Percentiles rank a stretch among this genome's conserved stretches.
These are phyloP conservation scores for Pythium coloratum DNA, from an alignment of 352 stramenopile species.

Conservation along the genomic window DNA sequence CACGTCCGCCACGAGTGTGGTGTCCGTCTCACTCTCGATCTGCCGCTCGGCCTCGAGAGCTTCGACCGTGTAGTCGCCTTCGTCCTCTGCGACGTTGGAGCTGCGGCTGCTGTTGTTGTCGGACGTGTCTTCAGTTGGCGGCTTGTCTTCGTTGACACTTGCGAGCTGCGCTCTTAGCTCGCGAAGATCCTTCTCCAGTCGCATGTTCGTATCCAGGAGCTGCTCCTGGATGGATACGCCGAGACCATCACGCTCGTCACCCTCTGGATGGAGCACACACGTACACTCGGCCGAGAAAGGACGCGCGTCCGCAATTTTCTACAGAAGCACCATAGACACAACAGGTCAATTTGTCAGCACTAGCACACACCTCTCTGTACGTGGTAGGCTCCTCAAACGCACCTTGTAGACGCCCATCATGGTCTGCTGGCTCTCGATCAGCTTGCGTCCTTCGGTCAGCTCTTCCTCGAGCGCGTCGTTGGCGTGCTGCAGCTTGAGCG, in stretches of 20 bases:
- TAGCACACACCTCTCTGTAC: too few species aligned
- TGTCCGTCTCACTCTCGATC: constrained; percentile 8
- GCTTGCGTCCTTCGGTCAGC: constrained; percentile 55
- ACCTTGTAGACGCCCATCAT: constrained; percentile 32
- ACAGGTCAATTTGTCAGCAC: background rate
- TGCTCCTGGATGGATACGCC: constrained; percentile 24
- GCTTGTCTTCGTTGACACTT: background rate
- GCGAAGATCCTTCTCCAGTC: constrained; percentile 19
- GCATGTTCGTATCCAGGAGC: constrained; percentile 25
- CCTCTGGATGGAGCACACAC: constrained; percentile 14
- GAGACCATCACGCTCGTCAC: constrained; percentile 10
- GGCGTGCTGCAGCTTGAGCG: constrained; percentile 46
- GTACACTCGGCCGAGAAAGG: constrained; percentile 33
- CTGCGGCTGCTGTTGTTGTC: constrained; percentile 23
- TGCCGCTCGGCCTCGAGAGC: background rate
- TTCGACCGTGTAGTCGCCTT: background rate
- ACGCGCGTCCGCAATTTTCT: constrained; percentile 39
- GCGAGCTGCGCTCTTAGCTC: constrained; percentile 8
- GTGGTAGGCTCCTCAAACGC: background rate
- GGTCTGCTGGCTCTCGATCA: constrained; percentile 57
- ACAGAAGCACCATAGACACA: background rate
- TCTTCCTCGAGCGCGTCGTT: constrained; percentile 67
- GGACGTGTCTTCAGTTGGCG: constrained; percentile 4
- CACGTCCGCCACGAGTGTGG: background rate
- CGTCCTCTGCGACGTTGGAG: background rate